Conservation (phyloP, 306 rosid genomes). For the Senna siamea region DNA sequence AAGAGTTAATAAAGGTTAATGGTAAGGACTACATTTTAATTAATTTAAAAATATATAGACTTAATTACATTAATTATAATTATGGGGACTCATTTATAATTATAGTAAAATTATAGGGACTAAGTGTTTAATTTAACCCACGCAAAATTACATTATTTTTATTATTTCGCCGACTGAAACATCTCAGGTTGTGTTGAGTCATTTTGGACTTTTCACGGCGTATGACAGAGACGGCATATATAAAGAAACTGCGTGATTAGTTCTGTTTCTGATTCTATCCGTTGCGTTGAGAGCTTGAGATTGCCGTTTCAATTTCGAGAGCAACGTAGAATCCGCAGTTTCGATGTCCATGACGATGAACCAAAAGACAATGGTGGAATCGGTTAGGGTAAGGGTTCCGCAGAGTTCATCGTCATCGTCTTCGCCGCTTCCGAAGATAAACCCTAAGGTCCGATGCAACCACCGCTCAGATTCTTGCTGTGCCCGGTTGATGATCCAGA, state of each 20-base stretch:
- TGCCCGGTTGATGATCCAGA: constrained; percentile 33
- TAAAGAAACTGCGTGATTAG: neutral
- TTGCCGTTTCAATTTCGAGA: constrained; percentile 13
- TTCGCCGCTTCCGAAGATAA: neutral
- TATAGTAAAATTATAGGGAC: too few species aligned
- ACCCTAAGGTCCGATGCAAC: neutral
- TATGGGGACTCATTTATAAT: too few species aligned
- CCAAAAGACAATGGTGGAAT: constrained; percentile 22
- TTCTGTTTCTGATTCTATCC: constrained; percentile 31
- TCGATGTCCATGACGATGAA: neutral
- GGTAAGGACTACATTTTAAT: too few species aligned
- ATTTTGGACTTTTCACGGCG: neutral
- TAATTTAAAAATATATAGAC: too few species aligned
- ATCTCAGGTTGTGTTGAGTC: neutral
- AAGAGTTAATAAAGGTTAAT: too few species aligned
- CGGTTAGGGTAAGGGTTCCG: constrained; percentile 36
- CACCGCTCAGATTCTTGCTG: constrained; percentile 26
- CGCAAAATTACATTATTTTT: neutral
- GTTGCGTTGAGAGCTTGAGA: constrained; percentile 20
- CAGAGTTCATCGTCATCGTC: neutral
- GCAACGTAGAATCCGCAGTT: constrained; percentile 54
- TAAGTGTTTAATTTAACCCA: too few species aligned
- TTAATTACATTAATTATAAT: too few species aligned
- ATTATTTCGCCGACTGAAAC: too few species aligned
- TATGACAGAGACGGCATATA: neutral